These are phyloP conservation scores for Casuarina cunninghamiana DNA, from an alignment of 306 rosid species.

Conservation along the genomic window DNA sequence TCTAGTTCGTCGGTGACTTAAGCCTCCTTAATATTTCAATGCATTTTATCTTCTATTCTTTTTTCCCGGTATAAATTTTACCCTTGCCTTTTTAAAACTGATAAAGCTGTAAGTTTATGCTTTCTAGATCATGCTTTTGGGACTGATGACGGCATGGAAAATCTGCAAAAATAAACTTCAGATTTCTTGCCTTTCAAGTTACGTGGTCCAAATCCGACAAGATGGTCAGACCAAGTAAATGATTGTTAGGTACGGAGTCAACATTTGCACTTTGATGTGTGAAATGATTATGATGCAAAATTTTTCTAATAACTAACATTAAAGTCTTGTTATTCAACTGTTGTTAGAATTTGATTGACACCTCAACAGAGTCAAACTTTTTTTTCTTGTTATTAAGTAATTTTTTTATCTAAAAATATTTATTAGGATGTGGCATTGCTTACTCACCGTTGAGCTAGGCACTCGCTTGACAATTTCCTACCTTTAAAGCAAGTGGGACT, in stretches of 20 bases:
- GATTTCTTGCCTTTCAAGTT: conserved; percentile 23
- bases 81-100: conserved; percentile 8
- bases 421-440: too few relatives aligned
- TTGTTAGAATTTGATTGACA: too few relatives aligned
- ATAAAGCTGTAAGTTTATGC: conserved; percentile 26
- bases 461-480: not conserved
- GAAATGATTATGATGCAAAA: too few relatives aligned
- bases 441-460: too few relatives aligned
- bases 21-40: conserved; percentile 4
- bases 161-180: conserved; percentile 36
- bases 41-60: conserved; percentile 20
- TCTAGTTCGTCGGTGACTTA: conserved; percentile 28
- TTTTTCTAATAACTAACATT: too few relatives aligned
- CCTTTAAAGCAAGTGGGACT: not conserved
- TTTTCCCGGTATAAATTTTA: conserved; percentile 35
- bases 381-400: too few relatives aligned
- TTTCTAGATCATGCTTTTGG: conserved; percentile 28
- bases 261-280: too few relatives aligned
- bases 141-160: conserved; percentile 32
- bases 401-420: too few relatives aligned
- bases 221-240: too few relatives aligned
- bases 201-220: not conserved
- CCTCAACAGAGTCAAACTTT: too few relatives aligned
- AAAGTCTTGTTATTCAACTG: too few relatives aligned
- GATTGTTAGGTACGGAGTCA: too few relatives aligned